Evolutionary conservation across 768 basidiomycete species (phyloP).

Genomic region (Boletus patriciae): DNA sequence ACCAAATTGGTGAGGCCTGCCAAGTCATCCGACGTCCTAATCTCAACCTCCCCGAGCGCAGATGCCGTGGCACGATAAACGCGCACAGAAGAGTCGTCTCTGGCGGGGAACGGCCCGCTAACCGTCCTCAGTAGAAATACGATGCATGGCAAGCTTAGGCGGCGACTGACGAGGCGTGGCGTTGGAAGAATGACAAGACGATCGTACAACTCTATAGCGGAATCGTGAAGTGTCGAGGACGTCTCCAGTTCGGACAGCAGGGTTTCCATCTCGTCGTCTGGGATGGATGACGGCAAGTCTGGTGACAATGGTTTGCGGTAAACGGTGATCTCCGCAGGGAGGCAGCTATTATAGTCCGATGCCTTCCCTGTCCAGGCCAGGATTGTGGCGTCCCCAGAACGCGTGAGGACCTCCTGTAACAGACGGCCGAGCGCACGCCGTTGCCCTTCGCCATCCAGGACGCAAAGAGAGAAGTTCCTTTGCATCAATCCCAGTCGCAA

Average conservation of each 20-base stretch:
- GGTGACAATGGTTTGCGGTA: slow-evolving; percentile 9
- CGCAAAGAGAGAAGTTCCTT: slow-evolving; percentile 9
- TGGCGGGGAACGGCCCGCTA: background rate
- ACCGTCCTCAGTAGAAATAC: slow-evolving; percentile 13
- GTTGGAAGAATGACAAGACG: slow-evolving; percentile 10
- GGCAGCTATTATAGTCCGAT: slow-evolving; percentile 25
- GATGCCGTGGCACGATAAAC: slow-evolving; percentile 16
- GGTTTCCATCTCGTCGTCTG: slow-evolving; percentile 11
- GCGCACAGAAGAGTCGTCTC: background rate
- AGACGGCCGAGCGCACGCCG: slow-evolving; percentile 25
- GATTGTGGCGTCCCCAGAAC: slow-evolving; percentile 14
- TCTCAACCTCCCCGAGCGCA: slow-evolving; percentile 9
- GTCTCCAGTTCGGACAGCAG: slow-evolving; percentile 3
- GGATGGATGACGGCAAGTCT: slow-evolving; percentile 6
- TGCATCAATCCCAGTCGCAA: slow-evolving; percentile 10
- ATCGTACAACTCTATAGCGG: slow-evolving; percentile 13
- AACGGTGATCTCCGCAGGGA: slow-evolving; percentile 21
- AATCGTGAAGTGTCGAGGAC: background rate
- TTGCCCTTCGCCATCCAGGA: slow-evolving; percentile 26
- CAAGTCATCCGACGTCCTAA: slow-evolving; percentile 13
- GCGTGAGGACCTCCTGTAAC: slow-evolving; percentile 14
- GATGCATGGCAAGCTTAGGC: slow-evolving; percentile 15
- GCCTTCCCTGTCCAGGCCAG: slow-evolving; percentile 22
- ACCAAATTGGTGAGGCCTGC: slow-evolving; percentile 8
- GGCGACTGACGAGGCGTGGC: slow-evolving; percentile 16